A percentile compares a stretch with the other conserved stretches of the same genome.
Evolutionary conservation across 371 early-diverging fungal genomes (phyloP).

Genomic region (Rhizomucor pusillus): DNA sequence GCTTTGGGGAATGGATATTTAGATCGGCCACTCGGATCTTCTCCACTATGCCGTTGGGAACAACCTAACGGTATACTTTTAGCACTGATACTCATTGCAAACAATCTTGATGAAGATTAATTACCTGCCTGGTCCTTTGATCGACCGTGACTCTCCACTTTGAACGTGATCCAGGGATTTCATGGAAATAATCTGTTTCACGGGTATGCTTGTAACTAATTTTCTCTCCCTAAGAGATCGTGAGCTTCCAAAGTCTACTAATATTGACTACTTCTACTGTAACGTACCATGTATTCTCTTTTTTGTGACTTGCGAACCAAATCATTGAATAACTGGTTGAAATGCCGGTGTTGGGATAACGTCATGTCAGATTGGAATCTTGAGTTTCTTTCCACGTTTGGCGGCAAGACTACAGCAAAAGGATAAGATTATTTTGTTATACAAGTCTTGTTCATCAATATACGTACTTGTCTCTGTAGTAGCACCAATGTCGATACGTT

Average conservation of each 20-base stretch:
- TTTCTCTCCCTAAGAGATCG: constrained; percentile 34
- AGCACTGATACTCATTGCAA: neutral
- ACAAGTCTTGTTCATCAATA: constrained; percentile 4
- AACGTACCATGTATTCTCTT: constrained; percentile 21
- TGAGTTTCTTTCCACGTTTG: constrained; percentile 14
- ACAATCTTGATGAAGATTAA: neutral
- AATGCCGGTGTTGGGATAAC: constrained; percentile 62
- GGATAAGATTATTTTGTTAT: neutral
- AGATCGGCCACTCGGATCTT: constrained; percentile 67
- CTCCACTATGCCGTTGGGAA: constrained; percentile 61
- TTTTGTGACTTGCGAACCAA: constrained; percentile 50
- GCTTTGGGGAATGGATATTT: constrained; percentile 69
- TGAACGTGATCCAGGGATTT: constrained; percentile 14
- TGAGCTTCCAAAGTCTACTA: too few species aligned
- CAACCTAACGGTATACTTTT: constrained; percentile 26
- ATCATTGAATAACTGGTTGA: constrained; percentile 63
- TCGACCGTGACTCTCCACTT: constrained; percentile 67
- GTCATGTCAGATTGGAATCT: constrained; percentile 75
- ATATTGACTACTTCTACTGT: too few species aligned
- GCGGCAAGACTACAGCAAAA: neutral
- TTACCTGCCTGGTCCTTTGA: constrained; percentile 51
- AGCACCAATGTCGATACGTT: constrained; percentile 62
- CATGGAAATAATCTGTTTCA: constrained; percentile 67
- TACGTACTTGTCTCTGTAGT: constrained; percentile 60
- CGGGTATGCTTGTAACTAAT: constrained; percentile 65